A percentile compares a stretch with the other conserved stretches of the same genome.
These are phyloP conservation scores for Penicillium bovifimosum DNA, from an alignment of 495 filamentous ascomycete species.

Conservation along the genomic window DNA sequence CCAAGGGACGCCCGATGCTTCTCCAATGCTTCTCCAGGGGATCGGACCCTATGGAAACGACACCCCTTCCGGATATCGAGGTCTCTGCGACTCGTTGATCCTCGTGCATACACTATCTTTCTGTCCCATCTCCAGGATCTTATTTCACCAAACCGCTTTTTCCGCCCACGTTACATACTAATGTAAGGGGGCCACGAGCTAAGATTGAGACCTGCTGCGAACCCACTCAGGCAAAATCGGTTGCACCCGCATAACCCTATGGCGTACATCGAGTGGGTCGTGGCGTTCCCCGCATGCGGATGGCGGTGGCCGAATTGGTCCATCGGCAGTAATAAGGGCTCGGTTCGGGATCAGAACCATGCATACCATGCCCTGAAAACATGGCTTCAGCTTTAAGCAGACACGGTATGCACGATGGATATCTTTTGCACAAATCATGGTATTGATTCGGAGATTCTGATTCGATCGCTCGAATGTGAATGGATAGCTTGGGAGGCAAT, in stretches of 20 bases:
- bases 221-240: neutral
- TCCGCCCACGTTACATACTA: neutral
- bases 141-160: neutral
- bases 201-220: neutral
- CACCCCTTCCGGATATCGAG: neutral
- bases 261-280: slow-evolving; percentile 6
- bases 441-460: neutral
- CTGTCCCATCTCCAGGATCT: neutral
- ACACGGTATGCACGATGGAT: neutral
- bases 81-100: too few species aligned
- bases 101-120: neutral
- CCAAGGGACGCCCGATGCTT: neutral
- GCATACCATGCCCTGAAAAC: slow-evolving; percentile 17
- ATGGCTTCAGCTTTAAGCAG: slow-evolving; percentile 5
- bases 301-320: slow-evolving; percentile 1
- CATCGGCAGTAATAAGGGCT: neutral
- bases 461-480: neutral
- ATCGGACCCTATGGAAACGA: neutral
- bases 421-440: neutral
- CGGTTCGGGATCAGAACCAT: slow-evolving; percentile 9
- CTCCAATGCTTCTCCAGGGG: neutral
- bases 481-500: neutral
- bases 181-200: neutral
- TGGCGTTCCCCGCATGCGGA: slow-evolving; percentile 22
- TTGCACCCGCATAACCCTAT: slow-evolving; percentile 16